Conservation (phyloP, 2,329 filamentous ascomycete species). For the Aureobasidium namibiae region DNA sequence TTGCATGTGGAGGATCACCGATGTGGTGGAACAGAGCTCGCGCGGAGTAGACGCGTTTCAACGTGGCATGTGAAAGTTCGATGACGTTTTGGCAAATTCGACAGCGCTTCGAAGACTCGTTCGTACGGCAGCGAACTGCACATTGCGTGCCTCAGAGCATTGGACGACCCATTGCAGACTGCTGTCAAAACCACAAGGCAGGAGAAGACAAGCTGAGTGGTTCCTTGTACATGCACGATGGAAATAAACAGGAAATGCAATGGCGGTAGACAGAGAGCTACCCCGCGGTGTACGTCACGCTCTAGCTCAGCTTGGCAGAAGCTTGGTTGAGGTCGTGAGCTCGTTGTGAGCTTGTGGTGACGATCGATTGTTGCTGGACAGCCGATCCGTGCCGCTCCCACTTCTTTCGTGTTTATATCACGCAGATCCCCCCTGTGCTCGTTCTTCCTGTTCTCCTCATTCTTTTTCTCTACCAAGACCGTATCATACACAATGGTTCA, state of each 20-base stretch:
- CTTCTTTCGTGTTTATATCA: slow-evolving; percentile 4
- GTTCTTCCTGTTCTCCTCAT: background rate
- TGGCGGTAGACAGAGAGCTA: background rate
- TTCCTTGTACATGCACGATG: background rate
- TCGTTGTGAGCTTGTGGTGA: too few relatives aligned
- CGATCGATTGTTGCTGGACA: background rate
- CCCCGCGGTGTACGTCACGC: slow-evolving; percentile 1
- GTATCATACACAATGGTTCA: slow-evolving; percentile 25
- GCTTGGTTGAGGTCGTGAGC: slow-evolving; percentile 6
- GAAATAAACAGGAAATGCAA: background rate
- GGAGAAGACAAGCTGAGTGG: background rate
- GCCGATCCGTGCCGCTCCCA: slow-evolving; percentile 6
- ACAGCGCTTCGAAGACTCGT: background rate
- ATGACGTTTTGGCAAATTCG: background rate
- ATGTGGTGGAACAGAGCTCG: background rate
- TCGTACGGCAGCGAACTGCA: background rate
- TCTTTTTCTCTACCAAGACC: background rate
- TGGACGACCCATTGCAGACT: background rate
- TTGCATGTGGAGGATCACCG: slow-evolving; percentile 6
- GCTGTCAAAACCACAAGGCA: background rate
- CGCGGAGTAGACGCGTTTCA: background rate
- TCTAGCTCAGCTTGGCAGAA: slow-evolving; percentile 10
- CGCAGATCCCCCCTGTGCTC: background rate
- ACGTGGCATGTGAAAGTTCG: background rate
- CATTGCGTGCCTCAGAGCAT: background rate